These are phyloP conservation scores for Raffaelea arxii DNA, from an alignment of 2,329 filamentous ascomycete species.

Conservation along the genomic window DNA sequence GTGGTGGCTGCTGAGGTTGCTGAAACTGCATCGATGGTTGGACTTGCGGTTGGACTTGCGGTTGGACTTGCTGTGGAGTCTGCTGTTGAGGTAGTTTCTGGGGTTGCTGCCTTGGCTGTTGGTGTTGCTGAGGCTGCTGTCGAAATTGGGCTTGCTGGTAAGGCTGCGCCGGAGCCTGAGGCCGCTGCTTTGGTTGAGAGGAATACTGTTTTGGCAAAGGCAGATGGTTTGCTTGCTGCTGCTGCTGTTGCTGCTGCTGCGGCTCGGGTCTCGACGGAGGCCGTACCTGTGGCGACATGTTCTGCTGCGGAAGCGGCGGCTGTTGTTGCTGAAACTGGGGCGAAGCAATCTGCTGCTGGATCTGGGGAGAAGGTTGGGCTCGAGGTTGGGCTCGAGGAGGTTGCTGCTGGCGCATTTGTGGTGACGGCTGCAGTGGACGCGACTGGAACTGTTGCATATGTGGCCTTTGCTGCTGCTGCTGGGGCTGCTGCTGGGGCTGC, in stretches of 20 bases:
- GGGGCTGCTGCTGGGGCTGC: background rate
- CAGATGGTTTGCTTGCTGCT: slow-evolving; percentile 8
- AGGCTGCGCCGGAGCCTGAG: slow-evolving; percentile 18
- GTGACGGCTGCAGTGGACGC: slow-evolving; percentile 17
- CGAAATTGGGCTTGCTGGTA: slow-evolving; percentile 15
- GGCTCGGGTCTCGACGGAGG: background rate
- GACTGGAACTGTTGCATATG: background rate
- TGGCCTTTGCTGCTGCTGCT: background rate
- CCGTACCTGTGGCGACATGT: background rate
- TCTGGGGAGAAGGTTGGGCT: too few species aligned
- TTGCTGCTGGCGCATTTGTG: slow-evolving; percentile 17
- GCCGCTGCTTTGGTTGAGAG: slow-evolving; percentile 13
- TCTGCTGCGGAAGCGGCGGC: background rate
- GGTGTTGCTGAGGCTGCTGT: slow-evolving; percentile 18
- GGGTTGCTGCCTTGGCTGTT: slow-evolving; percentile 14
- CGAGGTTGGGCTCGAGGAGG: slow-evolving; percentile 18
- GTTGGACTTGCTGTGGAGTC: slow-evolving; percentile 13
- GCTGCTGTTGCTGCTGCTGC: slow-evolving; percentile 5
- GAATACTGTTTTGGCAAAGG: slow-evolving; percentile 11
- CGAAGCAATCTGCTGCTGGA: too few species aligned
- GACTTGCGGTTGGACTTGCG: slow-evolving; percentile 15
- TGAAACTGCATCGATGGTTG: slow-evolving; percentile 14
- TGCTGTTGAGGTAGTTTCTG: slow-evolving; percentile 14
- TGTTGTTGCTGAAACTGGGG: too few species aligned
- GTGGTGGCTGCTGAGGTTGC: slow-evolving; percentile 13